A percentile compares a stretch with the other conserved stretches of the same genome.
phyloP scores from a whole-genome alignment of 176 grass and related monocot species.

The Lolium perenne region DNA sequence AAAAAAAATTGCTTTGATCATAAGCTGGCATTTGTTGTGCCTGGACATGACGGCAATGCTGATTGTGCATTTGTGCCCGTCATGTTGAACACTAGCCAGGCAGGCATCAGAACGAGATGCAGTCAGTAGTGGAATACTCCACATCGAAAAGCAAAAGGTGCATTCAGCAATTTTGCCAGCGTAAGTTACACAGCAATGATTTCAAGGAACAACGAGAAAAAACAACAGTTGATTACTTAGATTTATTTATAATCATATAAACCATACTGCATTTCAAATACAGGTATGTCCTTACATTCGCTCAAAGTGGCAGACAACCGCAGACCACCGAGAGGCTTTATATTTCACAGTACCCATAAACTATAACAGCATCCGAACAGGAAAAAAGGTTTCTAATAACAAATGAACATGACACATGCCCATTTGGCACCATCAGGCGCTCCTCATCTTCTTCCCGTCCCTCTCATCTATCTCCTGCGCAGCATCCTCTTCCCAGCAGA shows the following conservation, averaged over 20 bases:
- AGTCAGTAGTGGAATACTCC: not conserved
- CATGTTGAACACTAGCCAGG: not conserved
- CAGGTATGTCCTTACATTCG: constrained; percentile 11
- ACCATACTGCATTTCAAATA: not conserved
- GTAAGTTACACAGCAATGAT: not conserved
- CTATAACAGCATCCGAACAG: not conserved
- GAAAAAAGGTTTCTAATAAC: not conserved
- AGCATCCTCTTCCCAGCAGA: constrained; percentile 45
- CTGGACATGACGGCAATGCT: too few relatives aligned
- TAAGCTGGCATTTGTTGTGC: too few relatives aligned
- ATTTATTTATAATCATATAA: constrained; percentile 4
- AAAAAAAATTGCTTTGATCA: too few relatives aligned
- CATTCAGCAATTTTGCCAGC: not conserved
- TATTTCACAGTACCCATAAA: constrained; percentile 50
- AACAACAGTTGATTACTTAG: not conserved
- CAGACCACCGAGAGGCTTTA: constrained; percentile 58
- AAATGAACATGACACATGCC: not conserved
- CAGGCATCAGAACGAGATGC: not conserved
- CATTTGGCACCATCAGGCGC: constrained; percentile 41
- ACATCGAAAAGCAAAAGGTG: too few relatives aligned
- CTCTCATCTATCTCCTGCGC: constrained; percentile 43
- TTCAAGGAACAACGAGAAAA: not conserved
- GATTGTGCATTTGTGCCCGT: too few relatives aligned
- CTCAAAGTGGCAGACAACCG: constrained; percentile 70
- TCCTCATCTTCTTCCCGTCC: constrained; percentile 35